A percentile compares a stretch with the other conserved stretches of the same genome.
These are phyloP conservation scores for Pseudevernia furfuracea DNA, from an alignment of 495 filamentous ascomycete genomes.

Conservation along the genomic window DNA sequence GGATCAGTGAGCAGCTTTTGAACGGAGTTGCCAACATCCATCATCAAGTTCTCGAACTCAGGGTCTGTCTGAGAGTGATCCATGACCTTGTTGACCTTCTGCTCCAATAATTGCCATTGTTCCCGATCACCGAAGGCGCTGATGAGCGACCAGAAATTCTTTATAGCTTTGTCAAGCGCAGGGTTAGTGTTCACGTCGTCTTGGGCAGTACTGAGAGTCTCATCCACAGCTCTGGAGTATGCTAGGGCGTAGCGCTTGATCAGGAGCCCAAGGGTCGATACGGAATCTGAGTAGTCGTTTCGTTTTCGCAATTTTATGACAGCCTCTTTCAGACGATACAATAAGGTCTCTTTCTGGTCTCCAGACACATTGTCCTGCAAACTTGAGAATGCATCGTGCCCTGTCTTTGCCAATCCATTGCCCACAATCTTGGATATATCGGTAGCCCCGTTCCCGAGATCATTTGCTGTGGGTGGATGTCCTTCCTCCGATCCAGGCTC, in stretches of 20 bases:
- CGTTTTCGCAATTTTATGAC: conserved; percentile 69
- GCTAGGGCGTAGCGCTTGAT: conserved; percentile 69
- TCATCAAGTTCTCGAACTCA: conserved; percentile 71
- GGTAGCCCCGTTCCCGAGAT: conserved; percentile 53
- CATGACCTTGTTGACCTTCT: conserved; percentile 58
- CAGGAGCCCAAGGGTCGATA: conserved; percentile 66
- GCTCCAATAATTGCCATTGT: conserved; percentile 69
- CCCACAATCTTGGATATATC: conserved; percentile 58
- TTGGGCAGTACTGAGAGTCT: conserved; percentile 53
- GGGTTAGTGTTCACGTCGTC: conserved; percentile 64
- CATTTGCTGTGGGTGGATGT: conserved; percentile 46
- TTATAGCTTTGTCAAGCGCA: conserved; percentile 66
- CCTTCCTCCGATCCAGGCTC: conserved; percentile 50
- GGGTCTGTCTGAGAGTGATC: conserved; percentile 68
- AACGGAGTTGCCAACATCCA: conserved; percentile 59
- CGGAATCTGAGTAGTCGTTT: conserved; percentile 75
- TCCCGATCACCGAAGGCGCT: conserved; percentile 66
- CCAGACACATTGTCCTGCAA: conserved; percentile 59
- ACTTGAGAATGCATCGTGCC: conserved; percentile 57
- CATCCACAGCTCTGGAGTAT: conserved; percentile 64
- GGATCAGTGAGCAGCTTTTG: conserved; percentile 84
- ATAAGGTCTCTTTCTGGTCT: conserved; percentile 61
- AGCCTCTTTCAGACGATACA: conserved; percentile 65
- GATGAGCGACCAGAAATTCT: conserved; percentile 69
- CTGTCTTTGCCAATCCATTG: conserved; percentile 57